Base-by-base conservation (phyloP, 148 eudicot genomes). In the Fagopyrum homotropicum region DNA sequence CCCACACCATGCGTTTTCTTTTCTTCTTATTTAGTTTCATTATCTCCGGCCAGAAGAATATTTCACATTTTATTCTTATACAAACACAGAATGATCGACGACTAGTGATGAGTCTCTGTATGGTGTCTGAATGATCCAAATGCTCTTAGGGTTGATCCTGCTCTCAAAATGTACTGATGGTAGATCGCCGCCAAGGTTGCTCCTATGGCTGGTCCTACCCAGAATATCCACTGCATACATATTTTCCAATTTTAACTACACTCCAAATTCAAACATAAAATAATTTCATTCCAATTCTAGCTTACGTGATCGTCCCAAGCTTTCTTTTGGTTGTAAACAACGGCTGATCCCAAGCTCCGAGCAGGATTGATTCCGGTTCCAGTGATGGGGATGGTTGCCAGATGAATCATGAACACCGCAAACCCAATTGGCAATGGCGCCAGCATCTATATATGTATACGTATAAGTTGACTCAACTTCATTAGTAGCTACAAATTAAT, bases 141-240 rank as follows among this genome's bases (percentile, higher is more conserved):
- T 9, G 71, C 71, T 43, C 17, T 66, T 43, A 66, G 45, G n/a
- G 71, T 43, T 56, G 61, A 56, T 43, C 46, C 71, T 35, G 71
- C 71, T 35, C 71, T 66, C 4, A 66, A 6, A 6, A 66, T 66
- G 46, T 66, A 66, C n/a, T 66, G 71, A 44, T 80, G 82, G 79
- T 80, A 80, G 3, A 80, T 44, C 6, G 82, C 82, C 15, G 76
- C 79, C 50, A 80, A 69, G 30, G 73, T 59, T 14, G 82, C 82
- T 35, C 82, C 82, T 59, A 80, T 76, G 51, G 76, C 76, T 57
- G 82, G 82, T 48, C 82, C 82, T 6, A 80, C 82, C 82, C 82
- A 80, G 73, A 75, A 80, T 61, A 80, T 72, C 82, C 82, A 80
- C 79, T 80, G 82, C 75, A 69, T 22, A 47, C 75, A 69, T 2